phyloP scores from a whole-genome alignment of 1,284 basidiomycete genomes.

The Trametes versicolor region DNA sequence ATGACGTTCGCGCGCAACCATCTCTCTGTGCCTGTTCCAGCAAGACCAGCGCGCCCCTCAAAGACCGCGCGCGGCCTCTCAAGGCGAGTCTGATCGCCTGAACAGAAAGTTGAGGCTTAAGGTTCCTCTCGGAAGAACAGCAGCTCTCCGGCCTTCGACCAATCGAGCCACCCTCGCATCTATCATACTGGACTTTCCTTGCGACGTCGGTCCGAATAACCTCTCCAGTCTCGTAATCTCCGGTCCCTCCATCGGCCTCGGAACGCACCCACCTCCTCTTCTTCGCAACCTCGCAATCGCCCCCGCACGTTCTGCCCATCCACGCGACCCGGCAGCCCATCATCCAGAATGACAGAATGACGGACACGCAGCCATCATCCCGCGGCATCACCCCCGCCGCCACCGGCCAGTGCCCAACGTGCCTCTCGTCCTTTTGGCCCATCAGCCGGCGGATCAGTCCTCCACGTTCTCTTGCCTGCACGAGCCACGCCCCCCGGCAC shows the following conservation, averaged over 20 bases:
- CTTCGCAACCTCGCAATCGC: not conserved
- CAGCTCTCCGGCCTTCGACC: not conserved
- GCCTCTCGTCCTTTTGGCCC: not conserved
- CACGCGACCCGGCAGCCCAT: not conserved
- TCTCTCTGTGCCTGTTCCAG: not conserved
- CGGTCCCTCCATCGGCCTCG: not conserved
- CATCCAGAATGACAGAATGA: not conserved
- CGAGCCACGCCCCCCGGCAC: not conserved
- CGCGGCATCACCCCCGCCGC: not conserved
- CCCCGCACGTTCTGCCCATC: not conserved
- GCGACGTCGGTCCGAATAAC: not conserved
- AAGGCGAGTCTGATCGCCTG: not conserved
- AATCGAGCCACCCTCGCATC: not conserved
- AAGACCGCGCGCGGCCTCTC: not conserved
- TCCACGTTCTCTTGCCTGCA: not conserved
- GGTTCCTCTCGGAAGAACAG: not conserved
- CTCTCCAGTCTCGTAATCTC: not conserved
- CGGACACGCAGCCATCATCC: not conserved
- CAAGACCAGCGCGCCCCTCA: not conserved
- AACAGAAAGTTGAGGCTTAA: not conserved
- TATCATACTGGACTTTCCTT: not conserved
- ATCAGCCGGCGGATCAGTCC: conserved; percentile 3
- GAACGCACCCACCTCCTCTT: not conserved
- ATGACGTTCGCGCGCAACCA: too few relatives aligned
- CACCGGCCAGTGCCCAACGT: not conserved